Conservation (phyloP, 75 land plant genomes). For the Adiantum capillusveneris region DNA sequence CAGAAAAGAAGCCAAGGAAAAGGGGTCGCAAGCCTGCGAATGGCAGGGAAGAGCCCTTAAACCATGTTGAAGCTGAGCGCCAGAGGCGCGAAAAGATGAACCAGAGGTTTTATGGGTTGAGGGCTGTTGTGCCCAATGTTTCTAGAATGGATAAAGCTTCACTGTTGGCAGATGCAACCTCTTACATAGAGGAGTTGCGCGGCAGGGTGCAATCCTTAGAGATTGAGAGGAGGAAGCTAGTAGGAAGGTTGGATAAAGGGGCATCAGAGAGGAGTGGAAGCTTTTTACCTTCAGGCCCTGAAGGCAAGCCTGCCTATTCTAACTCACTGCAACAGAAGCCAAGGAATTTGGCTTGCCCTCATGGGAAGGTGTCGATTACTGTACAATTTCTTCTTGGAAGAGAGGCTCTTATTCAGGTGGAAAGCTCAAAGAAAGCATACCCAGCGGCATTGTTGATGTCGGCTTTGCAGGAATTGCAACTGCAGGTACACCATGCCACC, state of each 20-base stretch:
- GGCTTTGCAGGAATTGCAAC: constrained; percentile 60
- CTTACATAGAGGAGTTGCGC: constrained; percentile 46
- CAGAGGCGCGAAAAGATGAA: constrained; percentile 64
- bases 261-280: neutral
- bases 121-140: constrained; percentile 58
- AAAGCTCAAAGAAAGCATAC: constrained; percentile 45
- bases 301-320: neutral
- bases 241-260: constrained; percentile 18
- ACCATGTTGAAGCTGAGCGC: constrained; percentile 62
- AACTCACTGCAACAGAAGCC: neutral
- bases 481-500: constrained; percentile 67
- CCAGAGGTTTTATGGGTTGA: constrained; percentile 52
- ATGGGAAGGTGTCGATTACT: constrained; percentile 7
- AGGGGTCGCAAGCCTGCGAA: constrained; percentile 91
- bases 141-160: constrained; percentile 63
- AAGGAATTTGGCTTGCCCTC: neutral
- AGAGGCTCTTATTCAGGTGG: constrained; percentile 73
- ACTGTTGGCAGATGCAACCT: constrained; percentile 40
- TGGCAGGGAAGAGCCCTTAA: constrained; percentile 51
- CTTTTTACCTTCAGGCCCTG: neutral
- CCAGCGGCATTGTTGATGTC: constrained; percentile 68
- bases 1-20: constrained; percentile 53
- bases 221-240: constrained; percentile 46
- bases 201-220: neutral
- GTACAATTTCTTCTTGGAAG: constrained; percentile 32